These are phyloP conservation scores for Tulasnella sp. DNA, from an alignment of 768 basidiomycete genomes.

Conservation along the genomic window DNA sequence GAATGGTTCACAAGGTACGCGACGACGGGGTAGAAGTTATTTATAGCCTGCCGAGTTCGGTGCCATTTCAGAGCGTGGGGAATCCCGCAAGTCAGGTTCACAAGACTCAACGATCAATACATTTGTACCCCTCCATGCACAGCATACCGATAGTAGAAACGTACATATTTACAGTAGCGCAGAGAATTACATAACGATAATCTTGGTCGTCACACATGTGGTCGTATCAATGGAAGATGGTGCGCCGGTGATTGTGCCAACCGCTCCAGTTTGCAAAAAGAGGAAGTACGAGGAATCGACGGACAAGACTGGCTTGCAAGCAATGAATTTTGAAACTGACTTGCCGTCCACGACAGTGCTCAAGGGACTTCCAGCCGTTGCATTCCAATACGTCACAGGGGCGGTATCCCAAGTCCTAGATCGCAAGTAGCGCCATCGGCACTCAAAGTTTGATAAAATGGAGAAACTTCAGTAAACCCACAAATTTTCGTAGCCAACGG, in stretches of 20 bases:
- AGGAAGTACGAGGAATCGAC: not conserved
- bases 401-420: not conserved
- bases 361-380: not conserved
- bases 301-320: not conserved
- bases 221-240: not conserved
- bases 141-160: not conserved
- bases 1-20: not conserved
- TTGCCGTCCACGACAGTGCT: not conserved
- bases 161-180: not conserved
- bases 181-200: not conserved
- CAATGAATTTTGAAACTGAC: not conserved
- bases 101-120: not conserved
- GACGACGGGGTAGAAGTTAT: not conserved
- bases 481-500: not conserved
- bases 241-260: not conserved
- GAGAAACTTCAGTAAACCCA: not conserved
- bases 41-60: not conserved
- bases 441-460: not conserved
- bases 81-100: not conserved
- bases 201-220: not conserved
- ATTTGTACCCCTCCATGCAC: not conserved
- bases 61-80: not conserved
- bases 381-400: not conserved
- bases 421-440: not conserved
- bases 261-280: not conserved